Base-by-base conservation (phyloP, 805 yeast species). In the Teunomyces cretensis region DNA sequence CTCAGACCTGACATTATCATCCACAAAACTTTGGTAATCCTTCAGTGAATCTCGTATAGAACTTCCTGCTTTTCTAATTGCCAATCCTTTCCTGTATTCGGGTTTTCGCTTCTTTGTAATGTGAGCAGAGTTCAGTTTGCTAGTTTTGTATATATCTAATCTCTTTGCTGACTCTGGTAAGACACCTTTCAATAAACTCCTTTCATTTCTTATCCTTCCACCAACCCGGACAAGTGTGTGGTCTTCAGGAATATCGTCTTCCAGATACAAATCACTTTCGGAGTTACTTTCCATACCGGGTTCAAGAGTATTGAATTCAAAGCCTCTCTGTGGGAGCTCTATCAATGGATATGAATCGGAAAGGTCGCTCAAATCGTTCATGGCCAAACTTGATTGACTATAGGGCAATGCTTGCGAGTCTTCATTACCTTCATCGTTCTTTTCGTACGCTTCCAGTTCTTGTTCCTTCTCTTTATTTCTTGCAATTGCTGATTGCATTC, bases 81-180 rank as follows among this genome's bases (percentile, higher is more conserved):
- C 76, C 41, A 70, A 49, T 2, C 76, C 76, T 44, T 60, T 67
- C 36, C 75, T 53, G 19, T 60, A 53, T 30, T 59, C 61, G 6
- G 44, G 4, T 6, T 45, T 39, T 26, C 30, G 31, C 31, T n/a
- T 44, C 39, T 22, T 35, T n/a, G 5, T 11, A 5, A 28, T 27
- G 12, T 35, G n/a, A 14, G 38, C 19, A 17, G 26, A 24, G 35
- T 39, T 5, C 14, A 30, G 33, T 13, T 46, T 49, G 30, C 33
- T 52, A 19, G 49, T 46, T 33, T 57, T 57, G 39, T 57, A 67
- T 11, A 61, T 49, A 5, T 52, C 56, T 7, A 68, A 51, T 16
- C 72, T 46, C 45, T 64, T 69, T 4, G 72, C 68, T 3, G 74
- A 70, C 42, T 69, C 75, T 0, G 76, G 76, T 11, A 70, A 52